Evolutionary conservation across 2,329 filamentous ascomycete genomes (phyloP), one percentile per base, ranked within the genome.

Genomic region (Zymoseptoria ardabiliae): DNA sequence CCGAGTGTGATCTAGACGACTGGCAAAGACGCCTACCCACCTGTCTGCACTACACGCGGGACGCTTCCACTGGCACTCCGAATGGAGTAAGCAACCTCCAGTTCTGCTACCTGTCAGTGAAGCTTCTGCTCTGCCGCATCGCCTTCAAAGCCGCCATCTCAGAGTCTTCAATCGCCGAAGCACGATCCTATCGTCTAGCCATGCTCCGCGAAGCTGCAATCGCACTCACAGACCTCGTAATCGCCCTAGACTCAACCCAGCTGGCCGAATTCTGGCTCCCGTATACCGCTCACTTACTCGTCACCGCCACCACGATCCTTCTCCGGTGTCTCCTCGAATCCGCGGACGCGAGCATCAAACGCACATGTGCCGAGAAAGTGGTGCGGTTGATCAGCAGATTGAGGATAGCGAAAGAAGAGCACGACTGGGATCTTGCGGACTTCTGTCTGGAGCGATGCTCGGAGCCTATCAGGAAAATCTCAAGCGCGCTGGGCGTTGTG

Each of bases 251-350:
- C 5, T 75, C 76, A 59, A 67, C 71, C 17, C 78, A 82, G 48
- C 80, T 81, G 57, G 70, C 75, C 25, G 79, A 82, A 63, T 82
- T 82, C 61, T 82, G 80, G 80, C 69, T 82, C 1, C 70, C 69
- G 75, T 76, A 79, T 59, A 81, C 79, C 55, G 79, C 79, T 1
- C 80, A 82, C 59, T 73, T 82, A 21, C 73, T 82, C 17, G 81
- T 81, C 1, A 80, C 79, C 19, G 80, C 80, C 4, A 77, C 79
- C n/a, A 82, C 79, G 0, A 75, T 82, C 7, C 74, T 80, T 10
- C 74, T 83, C 21, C 76, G 80, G 49, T 80, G 79, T 67, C 75
- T 78, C 2, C 72, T 83, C 25, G 79, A 83, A 65, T 80, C 80
- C 2, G 75, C 75, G 19, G 78, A 81, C 58, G 65, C 71, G 1